These are phyloP conservation scores for Nidularia pulvinata DNA, from an alignment of 768 basidiomycete species.

Conservation along the genomic window DNA sequence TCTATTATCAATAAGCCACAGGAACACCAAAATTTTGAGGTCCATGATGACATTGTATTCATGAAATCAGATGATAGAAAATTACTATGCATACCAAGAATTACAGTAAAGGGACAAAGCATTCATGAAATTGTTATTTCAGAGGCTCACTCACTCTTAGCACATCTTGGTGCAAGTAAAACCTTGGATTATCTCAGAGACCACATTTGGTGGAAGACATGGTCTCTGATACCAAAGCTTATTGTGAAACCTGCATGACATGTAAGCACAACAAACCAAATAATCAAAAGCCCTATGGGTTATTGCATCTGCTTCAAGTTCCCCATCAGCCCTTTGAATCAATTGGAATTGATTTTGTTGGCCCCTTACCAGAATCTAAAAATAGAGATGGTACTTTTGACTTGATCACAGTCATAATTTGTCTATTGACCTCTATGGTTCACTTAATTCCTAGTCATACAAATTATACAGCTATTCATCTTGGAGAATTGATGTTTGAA, in stretches of 20 bases:
- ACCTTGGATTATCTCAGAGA: not conserved
- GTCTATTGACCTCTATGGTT: not conserved
- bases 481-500: not conserved
- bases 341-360: slow-evolving; percentile 1
- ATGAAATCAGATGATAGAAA: not conserved
- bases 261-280: not conserved
- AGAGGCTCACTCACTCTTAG: slow-evolving; percentile 30
- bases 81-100: slow-evolving; percentile 11
- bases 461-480: not conserved
- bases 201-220: not conserved
- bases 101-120: slow-evolving; percentile 4
- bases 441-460: not conserved
- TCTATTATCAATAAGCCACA: too few species aligned
- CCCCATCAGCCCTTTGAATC: not conserved
- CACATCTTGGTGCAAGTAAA: slow-evolving; percentile 11
- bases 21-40: slow-evolving; percentile 3
- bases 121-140: slow-evolving; percentile 22
- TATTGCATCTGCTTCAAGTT: not conserved
- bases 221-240: not conserved
- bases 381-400: not conserved
- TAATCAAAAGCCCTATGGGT: not conserved
- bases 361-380: not conserved
- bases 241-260: not conserved
- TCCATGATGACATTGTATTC: slow-evolving; percentile 1
- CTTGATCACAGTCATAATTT: slow-evolving; percentile 1